Evolutionary conservation across 805 yeast species (phyloP).

Genomic region (Myxozyma geophila): DNA sequence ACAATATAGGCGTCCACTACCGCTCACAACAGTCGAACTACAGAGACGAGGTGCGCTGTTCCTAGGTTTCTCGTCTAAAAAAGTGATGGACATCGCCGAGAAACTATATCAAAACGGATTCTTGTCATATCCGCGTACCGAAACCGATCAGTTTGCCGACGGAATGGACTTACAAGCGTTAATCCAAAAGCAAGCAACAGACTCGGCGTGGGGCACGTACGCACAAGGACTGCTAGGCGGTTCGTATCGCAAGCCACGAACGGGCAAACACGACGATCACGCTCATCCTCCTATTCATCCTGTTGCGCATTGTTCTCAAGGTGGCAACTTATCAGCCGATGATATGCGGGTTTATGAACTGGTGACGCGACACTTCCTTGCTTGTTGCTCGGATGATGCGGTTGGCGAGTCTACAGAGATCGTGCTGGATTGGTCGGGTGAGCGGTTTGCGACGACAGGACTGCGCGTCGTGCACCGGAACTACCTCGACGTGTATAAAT

Average conservation of each 20-base stretch:
- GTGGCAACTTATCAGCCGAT: conserved; percentile 44
- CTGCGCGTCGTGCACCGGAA: conserved; percentile 72
- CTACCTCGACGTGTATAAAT: conserved; percentile 78
- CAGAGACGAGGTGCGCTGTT: conserved; percentile 82
- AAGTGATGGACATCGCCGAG: conserved; percentile 77
- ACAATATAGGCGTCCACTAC: conserved; percentile 65
- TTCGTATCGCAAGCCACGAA: conserved; percentile 67
- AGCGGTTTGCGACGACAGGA: conserved; percentile 74
- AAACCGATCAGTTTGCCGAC: conserved; percentile 83
- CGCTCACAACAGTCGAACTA: conserved; percentile 90
- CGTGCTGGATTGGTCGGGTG: conserved; percentile 76
- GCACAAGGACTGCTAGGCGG: conserved; percentile 54
- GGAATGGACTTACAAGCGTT: conserved; percentile 70
- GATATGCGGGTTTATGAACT: conserved; percentile 83
- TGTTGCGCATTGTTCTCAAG: conserved; percentile 46
- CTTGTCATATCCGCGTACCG: conserved; percentile 95
- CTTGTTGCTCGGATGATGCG: conserved; percentile 91
- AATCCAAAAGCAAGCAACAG: conserved; percentile 62
- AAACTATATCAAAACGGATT: conserved; percentile 82
- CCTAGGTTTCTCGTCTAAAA: conserved; percentile 79
- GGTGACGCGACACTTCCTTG: conserved; percentile 82
- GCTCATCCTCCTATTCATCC: conserved; percentile 99
- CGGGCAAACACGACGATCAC: conserved; percentile 84
- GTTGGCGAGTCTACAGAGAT: conserved; percentile 70
- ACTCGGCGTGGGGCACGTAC: conserved; percentile 71